Base-by-base conservation (phyloP, 1,139 yeast genomes). In the Blastobotrys malaysiensis region DNA sequence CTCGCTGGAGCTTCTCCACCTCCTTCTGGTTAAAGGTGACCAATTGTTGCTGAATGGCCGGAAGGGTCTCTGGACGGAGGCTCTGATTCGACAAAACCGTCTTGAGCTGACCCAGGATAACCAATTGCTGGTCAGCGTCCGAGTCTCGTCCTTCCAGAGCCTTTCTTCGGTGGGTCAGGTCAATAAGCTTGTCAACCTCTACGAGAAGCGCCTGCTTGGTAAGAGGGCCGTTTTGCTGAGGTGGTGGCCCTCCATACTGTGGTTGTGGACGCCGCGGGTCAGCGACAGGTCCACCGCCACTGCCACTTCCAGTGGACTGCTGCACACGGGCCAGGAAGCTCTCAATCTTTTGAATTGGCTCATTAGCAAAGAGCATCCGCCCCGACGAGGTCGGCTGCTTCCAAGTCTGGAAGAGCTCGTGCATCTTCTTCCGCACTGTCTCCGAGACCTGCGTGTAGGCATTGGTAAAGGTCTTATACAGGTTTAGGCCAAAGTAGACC, bases 401-500 rank as follows among this genome's bases (percentile, higher is more conserved):
- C 99, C 99, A 95, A 13, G 97, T 88, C 65, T 83, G 84, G 71
- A 88, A 91, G 60, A 95, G 73, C 60, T 84, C 85, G 54, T 82
- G 83, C 68, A 95, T 74, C 69, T 86, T 87, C 52, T 79, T 77
- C 60, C 98, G 78, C 16, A 84, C 80, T n/a, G 77, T 72, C 62
- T 89, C 96, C 63, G 83, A 85, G 45, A 88, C 93, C 55, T 86
- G 73, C 27, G 89, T 80, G 67, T 88, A 95, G 1, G 91, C 85
- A 59, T 82, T 84, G 22, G 88, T 83, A 69, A 86, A 93, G 2
- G 88, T 73, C 62, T 77, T 80, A 71, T 77, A 84, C 46, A 89
- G 74, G 52, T 83, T 84, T 73, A 80, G 65, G 5, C 90, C 86
- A 66, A 91, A 83, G 57, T 86, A 71, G 9, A 83, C 77, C 39